Percentiles rank a stretch among this genome's conserved stretches.
These are phyloP conservation scores for Ustanciosporium gigantosporum DNA, from an alignment of 1,284 basidiomycete genomes.

Conservation along the genomic window DNA sequence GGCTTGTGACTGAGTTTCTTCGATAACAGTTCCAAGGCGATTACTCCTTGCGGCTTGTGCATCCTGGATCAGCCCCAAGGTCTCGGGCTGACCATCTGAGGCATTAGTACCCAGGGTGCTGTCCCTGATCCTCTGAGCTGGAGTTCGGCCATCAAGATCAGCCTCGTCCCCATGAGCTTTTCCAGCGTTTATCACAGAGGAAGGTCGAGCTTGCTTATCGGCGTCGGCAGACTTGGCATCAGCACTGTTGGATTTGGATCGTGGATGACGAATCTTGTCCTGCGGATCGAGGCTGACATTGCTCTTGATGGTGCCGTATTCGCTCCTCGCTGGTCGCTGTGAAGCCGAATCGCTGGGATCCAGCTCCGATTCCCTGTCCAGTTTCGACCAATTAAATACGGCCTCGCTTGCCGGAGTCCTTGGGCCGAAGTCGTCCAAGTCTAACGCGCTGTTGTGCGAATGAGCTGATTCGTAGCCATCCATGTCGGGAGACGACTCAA, in stretches of 20 bases:
- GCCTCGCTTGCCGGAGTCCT: conserved; percentile 41
- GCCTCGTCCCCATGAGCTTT: not conserved
- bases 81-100: too few species aligned
- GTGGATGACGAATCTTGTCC: too few species aligned
- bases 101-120: too few species aligned
- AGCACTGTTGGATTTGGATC: too few species aligned
- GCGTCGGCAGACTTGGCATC: too few species aligned
- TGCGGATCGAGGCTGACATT: conserved; percentile 12
- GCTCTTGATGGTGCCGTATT: conserved; percentile 38
- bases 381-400: conserved; percentile 34
- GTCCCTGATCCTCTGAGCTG: conserved; percentile 38
- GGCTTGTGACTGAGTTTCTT: conserved; percentile 46
- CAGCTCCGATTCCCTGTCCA: conserved; percentile 35
- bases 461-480: conserved; percentile 36
- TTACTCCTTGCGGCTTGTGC: too few species aligned
- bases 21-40: conserved; percentile 43
- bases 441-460: conserved; percentile 31
- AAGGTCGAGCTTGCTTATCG: not conserved
- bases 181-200: too few species aligned
- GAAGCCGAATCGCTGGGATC: conserved; percentile 48
- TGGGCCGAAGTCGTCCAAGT: conserved; percentile 46
- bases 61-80: too few species aligned
- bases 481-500: conserved; percentile 22
- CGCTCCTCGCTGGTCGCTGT: conserved; percentile 44
- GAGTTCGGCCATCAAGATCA: conserved; percentile 19